Conservation (phyloP, 805 yeast genomes). For the Tetrapisispora phaffii region DNA sequence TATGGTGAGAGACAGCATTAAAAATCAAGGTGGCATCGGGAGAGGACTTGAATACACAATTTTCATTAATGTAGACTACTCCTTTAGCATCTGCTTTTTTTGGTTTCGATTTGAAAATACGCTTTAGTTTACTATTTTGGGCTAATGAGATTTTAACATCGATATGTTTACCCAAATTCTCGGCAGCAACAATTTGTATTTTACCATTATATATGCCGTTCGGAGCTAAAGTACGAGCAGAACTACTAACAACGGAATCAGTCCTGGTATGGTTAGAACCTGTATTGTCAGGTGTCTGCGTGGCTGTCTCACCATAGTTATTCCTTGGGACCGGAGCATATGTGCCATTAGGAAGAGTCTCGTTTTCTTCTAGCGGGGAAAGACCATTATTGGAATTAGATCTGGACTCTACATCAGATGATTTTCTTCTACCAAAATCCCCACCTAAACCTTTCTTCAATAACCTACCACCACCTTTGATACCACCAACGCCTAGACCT, state of each 20-base stretch:
- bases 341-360: slow-evolving; percentile 24
- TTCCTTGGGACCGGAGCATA: slow-evolving; percentile 19
- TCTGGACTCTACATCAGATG: not conserved
- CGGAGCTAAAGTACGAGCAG: slow-evolving; percentile 26
- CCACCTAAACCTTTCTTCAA: slow-evolving; percentile 24
- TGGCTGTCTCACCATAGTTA: slow-evolving; percentile 8
- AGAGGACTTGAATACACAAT: slow-evolving; percentile 56
- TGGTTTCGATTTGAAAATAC: slow-evolving; percentile 54
- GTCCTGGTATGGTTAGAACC: slow-evolving; percentile 1
- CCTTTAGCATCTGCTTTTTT: slow-evolving; percentile 42
- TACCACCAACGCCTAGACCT: slow-evolving; percentile 38
- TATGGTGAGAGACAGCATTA: slow-evolving; percentile 55
- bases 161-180: slow-evolving; percentile 33
- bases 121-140: slow-evolving; percentile 39
- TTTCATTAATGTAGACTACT: slow-evolving; percentile 48
- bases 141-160: slow-evolving; percentile 49
- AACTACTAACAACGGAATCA: slow-evolving; percentile 12
- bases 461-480: slow-evolving; percentile 38
- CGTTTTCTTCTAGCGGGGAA: slow-evolving; percentile 2
- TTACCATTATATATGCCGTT: slow-evolving; percentile 39
- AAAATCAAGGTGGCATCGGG: slow-evolving; percentile 51
- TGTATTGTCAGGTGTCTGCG: not conserved
- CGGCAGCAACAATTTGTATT: slow-evolving; percentile 40
- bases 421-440: slow-evolving; percentile 3
- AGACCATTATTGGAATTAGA: not conserved